These are phyloP conservation scores for Tetragonia tetragonoides DNA, from an alignment of 148 eudicot species.

Conservation along the genomic window DNA sequence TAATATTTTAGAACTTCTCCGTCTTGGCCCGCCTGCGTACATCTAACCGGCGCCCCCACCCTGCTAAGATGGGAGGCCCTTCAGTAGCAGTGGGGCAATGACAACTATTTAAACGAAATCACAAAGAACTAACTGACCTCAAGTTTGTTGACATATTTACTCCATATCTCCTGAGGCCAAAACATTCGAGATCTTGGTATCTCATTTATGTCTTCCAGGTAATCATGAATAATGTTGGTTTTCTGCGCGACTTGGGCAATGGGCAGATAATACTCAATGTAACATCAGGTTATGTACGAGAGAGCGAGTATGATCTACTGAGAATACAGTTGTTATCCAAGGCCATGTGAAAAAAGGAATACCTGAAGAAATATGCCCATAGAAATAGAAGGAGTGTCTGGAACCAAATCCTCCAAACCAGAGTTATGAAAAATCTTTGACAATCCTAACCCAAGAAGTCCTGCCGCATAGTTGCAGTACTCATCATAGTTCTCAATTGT, in stretches of 20 bases:
- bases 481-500: conserved; percentile 83
- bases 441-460: conserved; percentile 86
- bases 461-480: conserved; percentile 89
- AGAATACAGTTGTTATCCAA: neutral
- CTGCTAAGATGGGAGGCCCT: too few species aligned
- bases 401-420: conserved; percentile 62
- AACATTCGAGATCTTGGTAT: conserved; percentile 95
- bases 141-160: conserved; percentile 80
- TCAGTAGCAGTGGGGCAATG: neutral
- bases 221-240: conserved; percentile 87
- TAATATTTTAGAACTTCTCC: neutral
- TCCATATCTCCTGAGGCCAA: conserved; percentile 93
- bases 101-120: neutral
- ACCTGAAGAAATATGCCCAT: conserved; percentile 99
- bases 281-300: conserved; percentile 13
- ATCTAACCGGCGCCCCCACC: too few species aligned
- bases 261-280: conserved; percentile 9
- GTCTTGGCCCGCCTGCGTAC: too few species aligned
- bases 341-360: conserved; percentile 9
- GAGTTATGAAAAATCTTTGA: conserved; percentile 91
- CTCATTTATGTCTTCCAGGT: conserved; percentile 91
- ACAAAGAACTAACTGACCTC: conserved; percentile 49
- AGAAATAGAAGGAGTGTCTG: conserved; percentile 69
- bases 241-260: conserved; percentile 44
- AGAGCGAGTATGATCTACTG: neutral